Evolutionary conservation across 2,329 filamentous ascomycete genomes (phyloP).

Genomic region (Neurospora sp.): DNA sequence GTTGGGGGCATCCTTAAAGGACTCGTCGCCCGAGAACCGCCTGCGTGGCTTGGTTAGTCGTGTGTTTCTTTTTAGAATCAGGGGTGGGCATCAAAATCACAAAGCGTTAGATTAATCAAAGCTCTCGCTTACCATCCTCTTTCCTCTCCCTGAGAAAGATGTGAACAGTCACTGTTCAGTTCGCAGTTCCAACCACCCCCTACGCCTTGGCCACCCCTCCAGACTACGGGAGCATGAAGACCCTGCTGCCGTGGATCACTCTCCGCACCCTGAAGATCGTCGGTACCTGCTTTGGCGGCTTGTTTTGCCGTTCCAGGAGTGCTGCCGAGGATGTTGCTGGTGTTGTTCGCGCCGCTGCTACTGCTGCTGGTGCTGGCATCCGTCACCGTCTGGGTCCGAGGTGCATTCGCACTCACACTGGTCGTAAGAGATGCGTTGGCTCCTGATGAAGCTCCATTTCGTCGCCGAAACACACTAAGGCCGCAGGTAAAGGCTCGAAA

Average conservation of each 20-base stretch:
- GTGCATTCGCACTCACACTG: constrained; percentile 16
- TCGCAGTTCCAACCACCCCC: constrained; percentile 73
- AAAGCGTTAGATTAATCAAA: background rate
- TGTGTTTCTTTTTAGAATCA: background rate
- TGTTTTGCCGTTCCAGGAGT: background rate
- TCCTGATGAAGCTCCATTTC: background rate
- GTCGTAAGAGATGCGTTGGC: constrained; percentile 1
- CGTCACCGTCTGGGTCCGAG: background rate
- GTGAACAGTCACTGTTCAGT: constrained; percentile 75
- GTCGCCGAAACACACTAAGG: constrained; percentile 52
- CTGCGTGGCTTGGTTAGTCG: constrained; percentile 14
- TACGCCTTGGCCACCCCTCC: constrained; percentile 53
- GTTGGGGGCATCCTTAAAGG: constrained; percentile 22
- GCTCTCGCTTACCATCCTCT: constrained; percentile 64
- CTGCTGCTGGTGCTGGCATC: background rate
- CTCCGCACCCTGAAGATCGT: constrained; percentile 21
- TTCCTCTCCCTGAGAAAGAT: constrained; percentile 71
- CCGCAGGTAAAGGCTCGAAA: constrained; percentile 80
- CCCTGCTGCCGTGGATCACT: constrained; percentile 24
- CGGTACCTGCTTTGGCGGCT: constrained; percentile 12
- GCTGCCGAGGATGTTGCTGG: background rate
- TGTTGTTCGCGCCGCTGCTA: background rate
- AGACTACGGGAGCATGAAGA: constrained; percentile 26
- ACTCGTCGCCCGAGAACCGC: constrained; percentile 32
- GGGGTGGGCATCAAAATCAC: background rate